A percentile compares a stretch with the other conserved stretches of the same genome.
Evolutionary conservation across 352 stramenopile genomes (phyloP).

Genomic region (Ochromonadaceae sp.): DNA sequence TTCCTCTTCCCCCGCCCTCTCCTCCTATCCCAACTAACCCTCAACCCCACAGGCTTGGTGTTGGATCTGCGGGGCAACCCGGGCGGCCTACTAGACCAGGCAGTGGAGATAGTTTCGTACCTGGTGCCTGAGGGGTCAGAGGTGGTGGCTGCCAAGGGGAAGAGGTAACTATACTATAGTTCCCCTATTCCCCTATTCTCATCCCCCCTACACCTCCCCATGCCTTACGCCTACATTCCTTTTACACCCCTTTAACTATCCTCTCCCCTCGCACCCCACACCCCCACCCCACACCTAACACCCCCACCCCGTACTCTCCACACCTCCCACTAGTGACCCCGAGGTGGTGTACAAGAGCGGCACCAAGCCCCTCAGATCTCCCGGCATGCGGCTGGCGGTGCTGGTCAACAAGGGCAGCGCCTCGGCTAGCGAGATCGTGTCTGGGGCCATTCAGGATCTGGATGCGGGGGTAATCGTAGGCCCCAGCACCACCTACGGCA

Average conservation of each 20-base stretch:
- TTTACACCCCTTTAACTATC: not conserved
- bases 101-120: slow-evolving; percentile 52
- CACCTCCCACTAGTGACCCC: too few relatives aligned
- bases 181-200: too few relatives aligned
- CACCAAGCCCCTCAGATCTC: slow-evolving; percentile 40
- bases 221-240: too few relatives aligned
- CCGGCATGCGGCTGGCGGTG: slow-evolving; percentile 46
- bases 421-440: slow-evolving; percentile 59
- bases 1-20: too few relatives aligned
- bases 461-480: slow-evolving; percentile 60
- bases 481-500: slow-evolving; percentile 52
- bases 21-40: too few relatives aligned
- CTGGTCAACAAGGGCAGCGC: slow-evolving; percentile 54
- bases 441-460: slow-evolving; percentile 53
- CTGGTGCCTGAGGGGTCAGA: slow-evolving; percentile 54
- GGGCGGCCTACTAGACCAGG: slow-evolving; percentile 51
- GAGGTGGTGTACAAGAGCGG: slow-evolving; percentile 43
- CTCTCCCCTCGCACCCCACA: not conserved
- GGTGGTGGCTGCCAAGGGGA: slow-evolving; percentile 51
- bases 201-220: too few relatives aligned
- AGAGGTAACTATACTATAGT: too few relatives aligned
- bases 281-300: too few relatives aligned
- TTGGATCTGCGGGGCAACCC: slow-evolving; percentile 58
- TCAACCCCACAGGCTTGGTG: slow-evolving; percentile 40
- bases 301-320: too few relatives aligned